phyloP scores from a whole-genome alignment of 495 filamentous ascomycete species.

The Podospora appendiculata region DNA sequence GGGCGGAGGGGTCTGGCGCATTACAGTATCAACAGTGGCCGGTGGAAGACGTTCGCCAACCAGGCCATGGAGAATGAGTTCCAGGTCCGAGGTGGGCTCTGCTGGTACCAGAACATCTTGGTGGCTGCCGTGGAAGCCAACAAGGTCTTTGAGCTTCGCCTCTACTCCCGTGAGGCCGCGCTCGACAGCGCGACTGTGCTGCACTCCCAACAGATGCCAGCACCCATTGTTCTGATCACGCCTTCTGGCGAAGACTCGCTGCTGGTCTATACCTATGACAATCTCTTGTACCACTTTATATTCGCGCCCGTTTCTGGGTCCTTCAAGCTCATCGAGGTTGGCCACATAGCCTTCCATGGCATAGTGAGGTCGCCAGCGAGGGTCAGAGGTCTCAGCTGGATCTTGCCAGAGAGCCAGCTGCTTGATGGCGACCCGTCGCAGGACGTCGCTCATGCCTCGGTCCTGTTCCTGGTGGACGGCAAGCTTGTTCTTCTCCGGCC shows the following conservation, averaged over 20 bases:
- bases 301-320: constrained; percentile 60
- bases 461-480: constrained; percentile 90
- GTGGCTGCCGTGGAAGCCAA: constrained; percentile 89
- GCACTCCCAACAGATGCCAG: constrained; percentile 66
- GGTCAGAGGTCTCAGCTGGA: constrained; percentile 92
- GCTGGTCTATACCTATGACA: constrained; percentile 94
- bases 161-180: constrained; percentile 80
- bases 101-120: constrained; percentile 94
- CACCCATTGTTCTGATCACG: constrained; percentile 79
- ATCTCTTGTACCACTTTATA: constrained; percentile 90
- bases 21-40: constrained; percentile 87
- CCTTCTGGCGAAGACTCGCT: constrained; percentile 89
- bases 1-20: constrained; percentile 89
- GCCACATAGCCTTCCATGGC: constrained; percentile 93
- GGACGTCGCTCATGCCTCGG: constrained; percentile 89
- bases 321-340: constrained; percentile 80
- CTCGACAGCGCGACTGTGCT: constrained; percentile 67
- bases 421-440: constrained; percentile 89
- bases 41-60: constrained; percentile 92
- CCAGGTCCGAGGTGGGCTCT: constrained; percentile 90
- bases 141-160: constrained; percentile 75
- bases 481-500: constrained; percentile 92
- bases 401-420: constrained; percentile 85
- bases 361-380: constrained; percentile 90
- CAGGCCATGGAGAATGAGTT: constrained; percentile 79